Base-by-base conservation (phyloP, 257 asterid genomes). In the Solanum chiquidenum region DNA sequence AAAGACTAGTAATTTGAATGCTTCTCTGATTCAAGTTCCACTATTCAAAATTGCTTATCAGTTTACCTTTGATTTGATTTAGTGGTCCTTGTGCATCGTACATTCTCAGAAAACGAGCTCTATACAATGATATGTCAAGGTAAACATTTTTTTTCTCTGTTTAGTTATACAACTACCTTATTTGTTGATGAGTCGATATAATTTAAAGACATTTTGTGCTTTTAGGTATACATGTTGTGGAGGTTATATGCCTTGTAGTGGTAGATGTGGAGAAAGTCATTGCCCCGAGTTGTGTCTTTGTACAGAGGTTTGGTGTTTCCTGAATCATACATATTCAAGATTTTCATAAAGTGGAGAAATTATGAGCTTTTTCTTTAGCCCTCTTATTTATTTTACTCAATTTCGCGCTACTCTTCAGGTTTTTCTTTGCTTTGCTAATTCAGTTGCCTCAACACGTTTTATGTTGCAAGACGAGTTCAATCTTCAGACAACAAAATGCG, bases 391-490 rank as follows among this genome's bases (percentile, higher is more conserved):
- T 13, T 14, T 66, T 33, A n/a, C 46, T 23, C 25, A 60, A 72
- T 49, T 27, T 13, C 27, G 76, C 33, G 71, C 33, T 5, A 68
- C 60, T 82, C 21, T 89, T 58, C 88, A 92, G 94, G 93, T 90
- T 18, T 89, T 86, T 80, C 87, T 86, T 21, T 92, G 93, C 91
- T 92, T 92, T 84, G 86, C 83, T 14, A 92, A 88, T 83, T 92
- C 93, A 74, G 93, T 92, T 69, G 92, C 94, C 40, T 90, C 92
- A 2, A 92, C 93, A 4, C 91, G 94, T 75, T 91, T 91, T 86
- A 84, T 92, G 90, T 49, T 92, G 68, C 93, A 92, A 86, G 94
- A 92, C 76, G 94, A 92, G 86, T 90, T 91, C 91, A 90, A 90
- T 75, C 88, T 89, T 87, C 93, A 90, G 86, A 92, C 92, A 21